Conservation (phyloP, 2,329 filamentous ascomycete species). For the Fusarium devonianum region DNA sequence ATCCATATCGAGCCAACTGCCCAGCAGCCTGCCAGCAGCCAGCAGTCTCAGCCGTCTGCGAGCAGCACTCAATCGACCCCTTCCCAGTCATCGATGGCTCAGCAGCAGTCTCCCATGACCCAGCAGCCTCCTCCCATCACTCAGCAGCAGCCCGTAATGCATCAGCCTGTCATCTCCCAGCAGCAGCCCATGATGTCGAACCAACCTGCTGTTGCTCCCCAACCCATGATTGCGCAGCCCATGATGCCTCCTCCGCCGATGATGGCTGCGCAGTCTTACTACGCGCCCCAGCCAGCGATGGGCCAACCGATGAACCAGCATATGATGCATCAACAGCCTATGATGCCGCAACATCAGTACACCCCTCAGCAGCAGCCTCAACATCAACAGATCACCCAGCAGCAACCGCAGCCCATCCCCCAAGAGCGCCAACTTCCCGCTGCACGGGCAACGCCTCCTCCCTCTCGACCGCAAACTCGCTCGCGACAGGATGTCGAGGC, state of each 20-base stretch:
- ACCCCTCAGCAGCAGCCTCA: conserved; percentile 24
- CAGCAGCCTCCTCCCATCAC: conserved; percentile 19
- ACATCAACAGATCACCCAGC: conserved; percentile 10
- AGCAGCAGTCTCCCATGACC: conserved; percentile 14
- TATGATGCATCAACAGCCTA: conserved; percentile 20
- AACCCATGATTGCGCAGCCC: conserved; percentile 28
- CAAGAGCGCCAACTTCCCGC: conserved; percentile 27
- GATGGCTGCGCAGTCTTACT: conserved; percentile 13
- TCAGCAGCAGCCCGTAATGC: conserved; percentile 22
- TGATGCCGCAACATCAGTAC: conserved; percentile 27
- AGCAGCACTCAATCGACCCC: conserved; percentile 12
- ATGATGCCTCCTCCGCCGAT: conserved; percentile 18
- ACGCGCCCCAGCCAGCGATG: conserved; percentile 1
- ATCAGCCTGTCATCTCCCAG: conserved; percentile 26
- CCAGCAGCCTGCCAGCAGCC: conserved; percentile 21
- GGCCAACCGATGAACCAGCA: conserved; percentile 3
- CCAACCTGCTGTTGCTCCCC: conserved; percentile 28
- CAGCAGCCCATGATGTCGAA: conserved; percentile 23
- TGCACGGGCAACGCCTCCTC: conserved; percentile 18
- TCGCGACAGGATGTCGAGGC: conserved; percentile 35
- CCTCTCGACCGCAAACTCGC: conserved; percentile 24
- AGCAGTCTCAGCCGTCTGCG: conserved; percentile 23
- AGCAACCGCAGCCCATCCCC: conserved; percentile 22
- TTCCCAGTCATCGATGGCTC: conserved; percentile 23
- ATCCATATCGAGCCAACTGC: conserved; percentile 40